Percentiles rank a stretch among this genome's conserved stretches.
These are phyloP conservation scores for Athelia sp. DNA, from an alignment of 1,284 basidiomycete genomes.

Conservation along the genomic window DNA sequence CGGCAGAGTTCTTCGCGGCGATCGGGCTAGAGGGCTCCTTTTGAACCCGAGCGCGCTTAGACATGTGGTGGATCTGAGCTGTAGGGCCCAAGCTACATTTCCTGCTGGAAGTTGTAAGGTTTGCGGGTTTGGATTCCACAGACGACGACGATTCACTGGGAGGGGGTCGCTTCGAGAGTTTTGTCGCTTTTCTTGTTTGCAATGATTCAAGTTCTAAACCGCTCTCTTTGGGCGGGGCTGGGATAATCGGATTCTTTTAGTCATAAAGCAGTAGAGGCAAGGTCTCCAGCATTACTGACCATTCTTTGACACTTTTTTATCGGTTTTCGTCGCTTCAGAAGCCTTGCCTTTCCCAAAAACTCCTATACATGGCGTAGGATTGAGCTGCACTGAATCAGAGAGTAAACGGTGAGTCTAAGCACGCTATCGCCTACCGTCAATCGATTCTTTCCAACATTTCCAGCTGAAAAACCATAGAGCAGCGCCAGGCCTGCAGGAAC, in stretches of 20 bases:
- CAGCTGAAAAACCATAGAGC: constrained; percentile 69
- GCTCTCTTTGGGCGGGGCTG: too few relatives aligned
- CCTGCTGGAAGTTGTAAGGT: too few relatives aligned
- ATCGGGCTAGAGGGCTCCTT: neutral
- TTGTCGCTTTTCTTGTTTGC: too few relatives aligned
- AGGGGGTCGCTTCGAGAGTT: too few relatives aligned
- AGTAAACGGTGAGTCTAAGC: neutral
- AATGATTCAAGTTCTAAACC: too few relatives aligned
- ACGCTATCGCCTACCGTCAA: constrained; percentile 50
- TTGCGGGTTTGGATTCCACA: neutral
- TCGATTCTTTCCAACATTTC: constrained; percentile 62
- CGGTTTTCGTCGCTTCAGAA: constrained; percentile 39
- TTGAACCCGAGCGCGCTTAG: too few relatives aligned
- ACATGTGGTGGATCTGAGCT: too few relatives aligned
- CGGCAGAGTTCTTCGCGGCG: neutral
- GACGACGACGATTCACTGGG: constrained; percentile 3
- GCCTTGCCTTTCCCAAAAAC: constrained; percentile 72
- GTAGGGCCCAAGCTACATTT: too few relatives aligned
- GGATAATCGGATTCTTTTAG: too few relatives aligned
- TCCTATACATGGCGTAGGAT: constrained; percentile 39
- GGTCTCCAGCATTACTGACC: neutral
- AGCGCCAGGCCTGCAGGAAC: constrained; percentile 54
- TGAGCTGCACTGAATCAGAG: constrained; percentile 29
- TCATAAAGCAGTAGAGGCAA: too few relatives aligned
- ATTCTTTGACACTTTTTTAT: constrained; percentile 15